A percentile compares a stretch with the other conserved stretches of the same genome.
phyloP scores from a whole-genome alignment of 1,284 basidiomycete species.

The Microbotryomycetes sp. region DNA sequence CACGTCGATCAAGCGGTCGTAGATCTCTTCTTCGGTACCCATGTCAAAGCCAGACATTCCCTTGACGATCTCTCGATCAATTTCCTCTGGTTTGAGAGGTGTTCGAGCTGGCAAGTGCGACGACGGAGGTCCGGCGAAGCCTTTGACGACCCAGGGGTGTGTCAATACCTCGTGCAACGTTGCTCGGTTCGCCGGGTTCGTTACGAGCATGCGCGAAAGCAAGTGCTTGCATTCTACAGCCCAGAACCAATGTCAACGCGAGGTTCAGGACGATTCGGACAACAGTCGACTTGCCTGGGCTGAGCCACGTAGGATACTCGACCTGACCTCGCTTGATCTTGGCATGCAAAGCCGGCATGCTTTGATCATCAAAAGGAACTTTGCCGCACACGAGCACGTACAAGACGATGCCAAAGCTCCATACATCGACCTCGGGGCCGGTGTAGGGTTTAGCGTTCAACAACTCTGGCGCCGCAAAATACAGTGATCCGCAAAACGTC shows the following conservation, averaged over 20 bases:
- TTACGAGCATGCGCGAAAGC: conserved; percentile 91
- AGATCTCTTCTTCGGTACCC: conserved; percentile 78
- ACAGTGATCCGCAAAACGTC: conserved; percentile 95
- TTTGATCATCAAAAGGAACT: conserved; percentile 98
- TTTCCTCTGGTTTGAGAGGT: conserved; percentile 75
- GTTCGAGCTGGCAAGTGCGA: conserved; percentile 80
- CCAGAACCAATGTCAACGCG: neutral
- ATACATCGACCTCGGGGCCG: conserved; percentile 95
- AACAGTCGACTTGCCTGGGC: conserved; percentile 56
- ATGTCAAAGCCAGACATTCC: conserved; percentile 98
- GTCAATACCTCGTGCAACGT: conserved; percentile 75
- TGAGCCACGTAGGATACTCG: conserved; percentile 96
- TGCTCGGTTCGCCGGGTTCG: conserved; percentile 78
- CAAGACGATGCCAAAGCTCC: conserved; percentile 97
- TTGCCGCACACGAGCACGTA: conserved; percentile 97
- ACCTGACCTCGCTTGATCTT: conserved; percentile 97
- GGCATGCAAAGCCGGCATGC: conserved; percentile 96
- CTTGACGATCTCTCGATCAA: conserved; percentile 76
- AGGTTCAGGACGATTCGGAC: neutral
- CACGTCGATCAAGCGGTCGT: conserved; percentile 61
- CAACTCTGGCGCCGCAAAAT: conserved; percentile 95
- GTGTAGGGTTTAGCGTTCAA: conserved; percentile 95
- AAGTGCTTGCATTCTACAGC: conserved; percentile 85
- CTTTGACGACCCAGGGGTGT: conserved; percentile 93
- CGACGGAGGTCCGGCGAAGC: conserved; percentile 70